Conservation (phyloP, 176 grass and related monocot genomes). For the Oropetium thomaeum region DNA sequence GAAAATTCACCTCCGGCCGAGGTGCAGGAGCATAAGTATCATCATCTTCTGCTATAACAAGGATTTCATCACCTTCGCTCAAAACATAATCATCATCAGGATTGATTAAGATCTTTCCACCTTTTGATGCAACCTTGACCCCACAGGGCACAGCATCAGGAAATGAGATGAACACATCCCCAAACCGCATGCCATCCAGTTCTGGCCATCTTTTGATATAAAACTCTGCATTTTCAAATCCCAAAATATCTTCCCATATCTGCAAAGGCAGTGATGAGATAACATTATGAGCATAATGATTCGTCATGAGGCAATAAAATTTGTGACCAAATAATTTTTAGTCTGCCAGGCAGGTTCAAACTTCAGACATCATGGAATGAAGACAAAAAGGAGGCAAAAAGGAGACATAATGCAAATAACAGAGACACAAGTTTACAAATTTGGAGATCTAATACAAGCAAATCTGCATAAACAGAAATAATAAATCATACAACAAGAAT, state of each 20-base stretch:
- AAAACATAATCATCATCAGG: constrained; percentile 86
- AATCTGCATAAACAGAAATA: background rate
- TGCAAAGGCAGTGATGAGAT: constrained; percentile 33
- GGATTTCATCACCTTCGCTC: constrained; percentile 81
- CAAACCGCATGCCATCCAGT: constrained; percentile 85
- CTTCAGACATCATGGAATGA: background rate
- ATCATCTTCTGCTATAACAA: constrained; percentile 98
- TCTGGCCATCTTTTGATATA: constrained; percentile 96
- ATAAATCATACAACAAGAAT: background rate
- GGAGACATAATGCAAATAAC: background rate
- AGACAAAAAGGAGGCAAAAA: background rate
- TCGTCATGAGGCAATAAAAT: background rate
- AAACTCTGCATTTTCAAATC: constrained; percentile 98
- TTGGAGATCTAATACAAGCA: background rate
- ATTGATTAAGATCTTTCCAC: constrained; percentile 87
- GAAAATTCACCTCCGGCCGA: constrained; percentile 57
- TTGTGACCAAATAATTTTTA: background rate
- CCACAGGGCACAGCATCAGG: constrained; percentile 95
- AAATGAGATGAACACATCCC: constrained; percentile 89
- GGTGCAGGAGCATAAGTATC: constrained; percentile 87
- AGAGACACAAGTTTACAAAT: background rate
- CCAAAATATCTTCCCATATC: constrained; percentile 99
- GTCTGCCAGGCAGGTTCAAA: constrained; percentile 8
- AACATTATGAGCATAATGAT: constrained; percentile 9
- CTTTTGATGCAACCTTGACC: constrained; percentile 78